Conservation (phyloP, 225 moss, liverwort and hornwort species). For the Pseudisothecium myosuroides region DNA sequence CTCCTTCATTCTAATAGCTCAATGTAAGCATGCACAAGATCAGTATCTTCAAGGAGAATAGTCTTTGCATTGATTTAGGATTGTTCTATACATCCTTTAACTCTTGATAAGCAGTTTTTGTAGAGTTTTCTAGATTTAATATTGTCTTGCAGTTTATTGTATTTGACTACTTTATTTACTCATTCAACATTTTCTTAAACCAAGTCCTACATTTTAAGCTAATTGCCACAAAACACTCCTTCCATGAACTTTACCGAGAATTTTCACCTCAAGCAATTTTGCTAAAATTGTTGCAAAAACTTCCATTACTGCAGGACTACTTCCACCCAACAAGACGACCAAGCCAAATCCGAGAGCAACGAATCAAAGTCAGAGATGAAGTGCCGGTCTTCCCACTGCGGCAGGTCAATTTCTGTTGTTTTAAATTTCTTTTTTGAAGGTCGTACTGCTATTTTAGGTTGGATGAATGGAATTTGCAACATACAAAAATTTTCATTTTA, state of each 20-base stretch:
- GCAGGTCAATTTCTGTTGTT: neutral
- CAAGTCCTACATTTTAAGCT: neutral
- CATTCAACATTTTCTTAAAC: too few relatives aligned
- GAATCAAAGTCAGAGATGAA: neutral
- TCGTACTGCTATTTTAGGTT: neutral
- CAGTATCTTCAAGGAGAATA: too few relatives aligned
- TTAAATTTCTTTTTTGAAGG: neutral
- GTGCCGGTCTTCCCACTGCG: neutral
- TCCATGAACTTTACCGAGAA: neutral
- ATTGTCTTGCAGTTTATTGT: too few relatives aligned
- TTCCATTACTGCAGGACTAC: neutral
- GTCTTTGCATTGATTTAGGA: neutral
- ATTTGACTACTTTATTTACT: neutral
- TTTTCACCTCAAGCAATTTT: neutral
- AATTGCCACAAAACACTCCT: neutral
- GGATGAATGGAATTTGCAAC: neutral
- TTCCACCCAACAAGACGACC: neutral
- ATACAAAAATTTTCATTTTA: accelerated
- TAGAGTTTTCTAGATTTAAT: neutral
- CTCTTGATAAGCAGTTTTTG: accelerated
- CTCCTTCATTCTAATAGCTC: neutral
- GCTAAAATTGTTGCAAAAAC: neutral
- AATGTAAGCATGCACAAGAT: neutral
- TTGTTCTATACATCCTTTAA: neutral
- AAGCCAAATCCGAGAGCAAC: neutral